Evolutionary conservation across 257 asterid species (phyloP), one percentile per base, ranked within the genome.

Genomic region (Orobanche coerulescens): DNA sequence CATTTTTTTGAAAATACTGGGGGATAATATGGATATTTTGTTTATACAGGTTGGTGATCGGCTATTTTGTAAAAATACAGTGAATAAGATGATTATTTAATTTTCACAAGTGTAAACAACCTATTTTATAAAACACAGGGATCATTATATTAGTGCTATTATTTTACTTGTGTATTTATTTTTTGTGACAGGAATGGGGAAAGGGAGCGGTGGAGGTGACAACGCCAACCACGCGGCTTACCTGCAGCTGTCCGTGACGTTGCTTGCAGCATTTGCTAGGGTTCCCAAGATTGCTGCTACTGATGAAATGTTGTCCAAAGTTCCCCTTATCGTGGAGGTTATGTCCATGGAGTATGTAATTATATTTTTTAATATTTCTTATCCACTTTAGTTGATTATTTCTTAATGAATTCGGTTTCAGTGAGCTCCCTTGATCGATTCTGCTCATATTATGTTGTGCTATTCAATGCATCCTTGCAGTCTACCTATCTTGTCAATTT

Each of bases 241-340:
- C 76, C 74, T 92, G 80, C 86, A 76, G 58, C 71, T 92, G 73
- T 76, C 98, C 8, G 78, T 82, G 51, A 67, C 91, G 3, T 70
- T 92, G 48, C 84, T 92, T 19, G 80, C 98, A 2, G 76, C 93
- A 4, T 74, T 92, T 66, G 81, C 87, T 28, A 79, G 95, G 71
- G 81, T 84, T 60, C 75, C 91, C 5, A 79, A 84, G 67, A 76
- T 92, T 64, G 96, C 96, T 31, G 72, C 93, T 67, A 73, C 87
- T 19, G 67, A 74, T 43, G 83, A 86, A 36, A 86, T 92, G 90
- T 58, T 79, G 34, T 48, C 84, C 0, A 70, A 70, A 53, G 61
- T 92, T 59, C 87, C 90, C 23, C 79, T 82, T 19, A 39, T 92
- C 48, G 18, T 86, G 71, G 87, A 86, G 71, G 66, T 72, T 55